These are phyloP conservation scores for Inga oerstediana DNA, from an alignment of 306 rosid genomes.

Conservation along the genomic window DNA sequence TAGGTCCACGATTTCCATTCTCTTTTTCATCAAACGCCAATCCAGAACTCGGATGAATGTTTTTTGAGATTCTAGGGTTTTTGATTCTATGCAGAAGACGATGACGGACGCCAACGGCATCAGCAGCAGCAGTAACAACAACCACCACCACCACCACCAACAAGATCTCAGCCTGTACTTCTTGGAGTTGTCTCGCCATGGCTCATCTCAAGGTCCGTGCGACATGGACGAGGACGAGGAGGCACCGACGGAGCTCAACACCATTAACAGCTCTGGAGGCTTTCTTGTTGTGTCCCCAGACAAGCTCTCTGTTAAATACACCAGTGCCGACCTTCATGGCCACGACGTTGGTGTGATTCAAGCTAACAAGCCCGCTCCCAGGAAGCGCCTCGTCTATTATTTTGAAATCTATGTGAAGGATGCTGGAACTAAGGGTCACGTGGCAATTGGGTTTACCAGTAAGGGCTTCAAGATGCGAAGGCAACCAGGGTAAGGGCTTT, in stretches of 20 bases:
- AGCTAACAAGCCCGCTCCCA: constrained; percentile 81
- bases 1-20: background rate
- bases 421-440: constrained; percentile 87
- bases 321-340: constrained; percentile 74
- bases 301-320: constrained; percentile 84
- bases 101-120: constrained; percentile 41
- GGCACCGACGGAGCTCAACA: constrained; percentile 82
- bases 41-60: constrained; percentile 14
- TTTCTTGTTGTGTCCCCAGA: constrained; percentile 77
- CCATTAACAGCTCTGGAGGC: constrained; percentile 94
- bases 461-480: constrained; percentile 92
- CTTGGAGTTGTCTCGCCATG: constrained; percentile 57
- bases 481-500: constrained; percentile 76
- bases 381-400: constrained; percentile 77
- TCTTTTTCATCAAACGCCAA: background rate
- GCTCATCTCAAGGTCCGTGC: constrained; percentile 39
- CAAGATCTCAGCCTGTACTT: constrained; percentile 72
- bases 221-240: constrained; percentile 70
- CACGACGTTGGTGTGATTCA: constrained; percentile 97
- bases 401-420: constrained; percentile 90
- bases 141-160: constrained; percentile 24
- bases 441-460: constrained; percentile 88
- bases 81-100: constrained; percentile 8
- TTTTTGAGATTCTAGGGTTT: constrained; percentile 49
- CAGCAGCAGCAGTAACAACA: constrained; percentile 25